Percentiles rank a stretch among this genome's conserved stretches.
Evolutionary conservation across 768 basidiomycete species (phyloP).

Genomic region (Pseudohyphozyma bogoriensis): DNA sequence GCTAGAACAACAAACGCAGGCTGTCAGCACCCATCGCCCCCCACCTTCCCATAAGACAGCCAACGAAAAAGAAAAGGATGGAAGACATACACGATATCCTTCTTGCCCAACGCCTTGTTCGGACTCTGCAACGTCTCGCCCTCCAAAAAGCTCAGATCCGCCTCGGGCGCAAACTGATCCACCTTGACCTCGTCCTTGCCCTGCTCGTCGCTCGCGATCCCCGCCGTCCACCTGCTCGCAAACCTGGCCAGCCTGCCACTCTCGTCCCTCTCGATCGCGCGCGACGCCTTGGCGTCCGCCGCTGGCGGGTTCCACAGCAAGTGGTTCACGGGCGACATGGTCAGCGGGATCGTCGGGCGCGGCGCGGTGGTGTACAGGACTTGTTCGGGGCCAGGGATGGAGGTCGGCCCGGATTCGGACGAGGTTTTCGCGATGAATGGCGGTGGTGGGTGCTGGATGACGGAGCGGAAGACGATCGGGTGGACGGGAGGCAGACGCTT

Average conservation of each 20-base stretch:
- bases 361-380: conserved; percentile 24
- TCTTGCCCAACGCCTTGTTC: conserved; percentile 11
- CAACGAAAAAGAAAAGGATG: neutral
- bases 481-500: conserved; percentile 15
- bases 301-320: conserved; percentile 29
- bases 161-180: conserved; percentile 16
- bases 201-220: neutral
- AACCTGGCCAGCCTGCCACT: conserved; percentile 16
- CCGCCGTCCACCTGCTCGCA: neutral
- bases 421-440: neutral
- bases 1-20: neutral
- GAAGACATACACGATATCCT: conserved; percentile 11
- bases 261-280: conserved; percentile 24
- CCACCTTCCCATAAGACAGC: too few relatives aligned
- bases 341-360: conserved; percentile 23
- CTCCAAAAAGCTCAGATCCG: conserved; percentile 22
- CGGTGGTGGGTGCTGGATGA: conserved; percentile 21
- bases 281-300: conserved; percentile 4
- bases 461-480: conserved; percentile 21
- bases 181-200: neutral
- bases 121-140: conserved; percentile 17
- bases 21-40: neutral
- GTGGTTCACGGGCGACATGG: conserved; percentile 24
- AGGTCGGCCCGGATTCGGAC: neutral
- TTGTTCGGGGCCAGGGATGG: conserved; percentile 1